Evolutionary conservation across 2,329 filamentous ascomycete species (phyloP), one percentile per base, ranked within the genome.

Genomic region (Exophiala sp.): DNA sequence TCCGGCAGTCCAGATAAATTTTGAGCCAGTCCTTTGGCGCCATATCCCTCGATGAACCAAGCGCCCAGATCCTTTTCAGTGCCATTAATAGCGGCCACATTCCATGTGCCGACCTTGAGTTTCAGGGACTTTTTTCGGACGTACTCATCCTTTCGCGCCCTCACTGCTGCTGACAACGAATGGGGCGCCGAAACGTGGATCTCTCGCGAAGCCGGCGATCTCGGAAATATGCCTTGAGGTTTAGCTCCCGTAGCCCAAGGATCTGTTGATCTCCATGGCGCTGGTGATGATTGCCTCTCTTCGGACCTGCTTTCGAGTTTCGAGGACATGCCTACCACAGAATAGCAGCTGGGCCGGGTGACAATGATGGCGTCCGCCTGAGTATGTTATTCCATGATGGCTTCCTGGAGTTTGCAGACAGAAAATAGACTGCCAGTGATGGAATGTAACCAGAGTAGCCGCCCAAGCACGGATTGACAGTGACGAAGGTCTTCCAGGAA

Each of bases 31-130:
- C 86, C 87, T 62, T 85, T 81, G 14, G 90, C 69, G 4, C 86
- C 87, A 62, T 85, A 80, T 13, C 85, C 86, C 9, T 82, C 75
- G 6, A 94, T 78, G 65, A 98, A 96, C 93, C 93, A 98, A 24
- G 79, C 81, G 6, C 81, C 85, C 3, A 98, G 72, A 64, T 97
- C 93, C 59, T 88, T 86, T 66, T 95, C 89, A 0, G 88, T 89
- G 19, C 86, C 88, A 10, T 86, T 81, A 57, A 86, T 83, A 1
- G 85, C 83, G 2, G 89, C 93, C 13, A 95, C 88, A 68, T 98
- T 98, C 93, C 93, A 98, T 0, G 87, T 85, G 35, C 91, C 93
- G 44, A 98, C 78, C 69, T 96, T 96, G 67, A 98, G 79, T 58
- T 83, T 83, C 60, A 95, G 80, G 43, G 78, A 78, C 65, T 83